A percentile compares a stretch with the other conserved stretches of the same genome.
Conservation (phyloP, 2,329 filamentous ascomycete genomes). For the Alternaria rosae region DNA sequence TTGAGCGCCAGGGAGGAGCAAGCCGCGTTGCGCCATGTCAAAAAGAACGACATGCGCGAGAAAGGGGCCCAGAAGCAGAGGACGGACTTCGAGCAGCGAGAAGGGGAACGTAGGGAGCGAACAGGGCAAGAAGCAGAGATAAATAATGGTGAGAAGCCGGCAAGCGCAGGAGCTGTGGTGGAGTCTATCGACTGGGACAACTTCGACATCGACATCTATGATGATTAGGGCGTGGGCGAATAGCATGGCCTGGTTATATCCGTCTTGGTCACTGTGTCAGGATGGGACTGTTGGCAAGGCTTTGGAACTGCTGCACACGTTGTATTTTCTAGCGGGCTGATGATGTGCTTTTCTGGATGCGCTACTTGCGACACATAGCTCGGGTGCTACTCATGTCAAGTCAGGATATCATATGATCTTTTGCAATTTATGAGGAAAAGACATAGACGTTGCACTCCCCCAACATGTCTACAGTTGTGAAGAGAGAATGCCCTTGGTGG, state of each 20-base stretch:
- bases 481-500: not conserved
- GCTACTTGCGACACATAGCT: not conserved
- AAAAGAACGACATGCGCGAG: not conserved
- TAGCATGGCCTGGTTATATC: not conserved
- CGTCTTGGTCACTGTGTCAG: not conserved
- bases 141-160: not conserved
- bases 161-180: not conserved
- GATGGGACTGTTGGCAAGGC: not conserved
- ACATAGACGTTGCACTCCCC: not conserved
- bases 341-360: not conserved
- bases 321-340: not conserved
- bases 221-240: not conserved
- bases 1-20: not conserved
- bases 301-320: not conserved
- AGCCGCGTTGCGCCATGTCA: not conserved
- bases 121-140: not conserved
- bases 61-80: not conserved
- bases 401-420: not conserved
- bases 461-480: not conserved
- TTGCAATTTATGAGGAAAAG: not conserved
- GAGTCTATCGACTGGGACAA: not conserved
- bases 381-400: not conserved
- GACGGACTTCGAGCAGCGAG: not conserved
- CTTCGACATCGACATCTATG: constrained; percentile 2
- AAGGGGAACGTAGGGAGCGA: not conserved